phyloP scores from a whole-genome alignment of 345 rosid genomes.

The Eucalyptus rudis region DNA sequence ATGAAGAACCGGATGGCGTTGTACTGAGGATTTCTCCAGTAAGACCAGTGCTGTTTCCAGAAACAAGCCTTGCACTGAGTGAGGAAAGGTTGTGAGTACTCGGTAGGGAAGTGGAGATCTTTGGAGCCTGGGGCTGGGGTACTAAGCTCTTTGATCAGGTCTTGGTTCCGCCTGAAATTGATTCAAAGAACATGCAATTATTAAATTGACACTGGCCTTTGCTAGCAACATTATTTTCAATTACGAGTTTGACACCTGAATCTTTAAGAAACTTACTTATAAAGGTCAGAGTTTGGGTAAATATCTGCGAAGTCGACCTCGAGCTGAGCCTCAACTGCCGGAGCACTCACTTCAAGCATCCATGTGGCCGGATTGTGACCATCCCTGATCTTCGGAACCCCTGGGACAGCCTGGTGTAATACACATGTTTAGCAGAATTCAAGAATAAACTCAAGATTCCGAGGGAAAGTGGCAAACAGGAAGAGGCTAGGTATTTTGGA shows the following conservation, averaged over 20 bases:
- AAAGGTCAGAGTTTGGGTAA: neutral
- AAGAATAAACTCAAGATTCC: neutral
- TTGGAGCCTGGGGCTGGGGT: neutral
- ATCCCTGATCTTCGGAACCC: constrained; percentile 48
- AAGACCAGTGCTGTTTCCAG: constrained; percentile 60
- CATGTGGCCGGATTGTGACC: constrained; percentile 85
- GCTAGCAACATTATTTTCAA: neutral
- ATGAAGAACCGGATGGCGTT: constrained; percentile 34
- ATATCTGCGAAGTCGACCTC: neutral
- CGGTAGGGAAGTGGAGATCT: neutral
- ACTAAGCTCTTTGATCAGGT: neutral
- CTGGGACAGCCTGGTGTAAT: constrained; percentile 40
- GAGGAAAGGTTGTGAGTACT: neutral
- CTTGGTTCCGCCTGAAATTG: neutral
- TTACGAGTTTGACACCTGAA: neutral
- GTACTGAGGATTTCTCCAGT: constrained; percentile 63
- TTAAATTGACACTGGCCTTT: neutral
- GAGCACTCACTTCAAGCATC: constrained; percentile 55
- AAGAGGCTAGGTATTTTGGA: neutral
- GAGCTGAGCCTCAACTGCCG: neutral
- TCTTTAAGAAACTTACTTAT: neutral
- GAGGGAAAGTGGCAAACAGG: neutral
- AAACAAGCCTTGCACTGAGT: constrained; percentile 54
- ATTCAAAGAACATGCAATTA: neutral
- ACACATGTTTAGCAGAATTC: neutral